Percentiles rank a stretch among this genome's conserved stretches.
Conservation (phyloP, 257 asterid species). For the Rehmannia glutinosa region DNA sequence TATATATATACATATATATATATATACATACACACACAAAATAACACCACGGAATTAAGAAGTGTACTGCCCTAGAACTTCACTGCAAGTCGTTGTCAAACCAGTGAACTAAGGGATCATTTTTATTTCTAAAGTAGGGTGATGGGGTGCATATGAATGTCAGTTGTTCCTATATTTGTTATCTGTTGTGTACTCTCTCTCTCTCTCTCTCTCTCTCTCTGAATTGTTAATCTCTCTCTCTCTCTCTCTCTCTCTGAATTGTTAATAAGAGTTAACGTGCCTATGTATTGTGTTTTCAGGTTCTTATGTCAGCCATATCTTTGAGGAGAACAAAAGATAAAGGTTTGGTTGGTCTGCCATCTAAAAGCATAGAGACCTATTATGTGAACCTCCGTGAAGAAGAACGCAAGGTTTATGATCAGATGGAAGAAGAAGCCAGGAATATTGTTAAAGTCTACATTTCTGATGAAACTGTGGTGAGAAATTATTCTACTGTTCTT, state of each 20-base stretch:
- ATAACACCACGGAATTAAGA: neutral
- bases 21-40: neutral
- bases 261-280: no score
- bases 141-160: no score
- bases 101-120: neutral
- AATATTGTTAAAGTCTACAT: constrained; percentile 43
- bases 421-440: constrained; percentile 71
- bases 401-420: constrained; percentile 75
- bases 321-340: constrained; percentile 84
- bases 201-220: no score
- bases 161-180: no score
- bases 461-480: constrained; percentile 29
- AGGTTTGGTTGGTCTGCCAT: constrained; percentile 54
- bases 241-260: no score
- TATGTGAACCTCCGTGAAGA: constrained; percentile 58
- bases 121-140: neutral
- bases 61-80: neutral
- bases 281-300: constrained; percentile 34
- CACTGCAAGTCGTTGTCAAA: neutral
- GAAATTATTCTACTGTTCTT: constrained; percentile 54
- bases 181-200: no score
- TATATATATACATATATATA: no score
- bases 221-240: no score
- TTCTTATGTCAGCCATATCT: constrained; percentile 68
- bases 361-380: constrained; percentile 57